A percentile compares a stretch with the other conserved stretches of the same genome.
These are phyloP conservation scores for Juglanconis sp. DNA, from an alignment of 2,329 filamentous ascomycete genomes.

Conservation along the genomic window DNA sequence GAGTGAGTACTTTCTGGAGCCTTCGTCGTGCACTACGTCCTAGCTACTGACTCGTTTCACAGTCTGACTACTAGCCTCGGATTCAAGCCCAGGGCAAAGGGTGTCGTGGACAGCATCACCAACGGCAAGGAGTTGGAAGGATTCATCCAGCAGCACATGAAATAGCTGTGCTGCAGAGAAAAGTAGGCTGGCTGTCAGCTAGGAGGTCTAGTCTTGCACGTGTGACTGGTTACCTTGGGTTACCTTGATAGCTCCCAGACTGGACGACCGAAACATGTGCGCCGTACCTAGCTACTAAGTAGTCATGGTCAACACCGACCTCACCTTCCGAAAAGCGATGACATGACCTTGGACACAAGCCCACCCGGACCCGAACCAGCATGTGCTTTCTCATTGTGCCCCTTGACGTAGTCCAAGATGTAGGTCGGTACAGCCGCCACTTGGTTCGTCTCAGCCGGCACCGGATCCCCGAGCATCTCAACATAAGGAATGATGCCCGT, in stretches of 20 bases:
- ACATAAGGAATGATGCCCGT: slow-evolving; percentile 62
- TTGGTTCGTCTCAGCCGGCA: slow-evolving; percentile 57
- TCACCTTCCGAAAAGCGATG: slow-evolving; percentile 7
- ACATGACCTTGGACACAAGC: slow-evolving; percentile 9
- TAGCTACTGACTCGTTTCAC: neutral
- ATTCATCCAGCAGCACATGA: slow-evolving; percentile 13
- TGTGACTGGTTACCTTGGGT: neutral
- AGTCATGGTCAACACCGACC: neutral
- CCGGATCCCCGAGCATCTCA: slow-evolving; percentile 59
- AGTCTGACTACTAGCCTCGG: slow-evolving; percentile 14
- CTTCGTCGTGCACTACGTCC: too few relatives aligned
- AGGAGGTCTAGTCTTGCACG: neutral
- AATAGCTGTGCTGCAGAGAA: neutral
- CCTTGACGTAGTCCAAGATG: slow-evolving; percentile 43
- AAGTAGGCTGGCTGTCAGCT: neutral
- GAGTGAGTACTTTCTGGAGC: slow-evolving; percentile 6
- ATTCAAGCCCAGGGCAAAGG: slow-evolving; percentile 17
- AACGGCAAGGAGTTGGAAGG: slow-evolving; percentile 16
- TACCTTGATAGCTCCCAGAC: neutral
- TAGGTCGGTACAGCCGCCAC: slow-evolving; percentile 59
- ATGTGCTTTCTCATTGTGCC: slow-evolving; percentile 30
- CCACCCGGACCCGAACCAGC: neutral
- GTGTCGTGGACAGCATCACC: slow-evolving; percentile 17
- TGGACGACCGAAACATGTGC: too few relatives aligned
- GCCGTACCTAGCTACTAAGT: too few relatives aligned